Evolutionary conservation across 2,329 filamentous ascomycete species (phyloP), one percentile per base, ranked within the genome.

Genomic region (Paramyrothecium roridum): DNA sequence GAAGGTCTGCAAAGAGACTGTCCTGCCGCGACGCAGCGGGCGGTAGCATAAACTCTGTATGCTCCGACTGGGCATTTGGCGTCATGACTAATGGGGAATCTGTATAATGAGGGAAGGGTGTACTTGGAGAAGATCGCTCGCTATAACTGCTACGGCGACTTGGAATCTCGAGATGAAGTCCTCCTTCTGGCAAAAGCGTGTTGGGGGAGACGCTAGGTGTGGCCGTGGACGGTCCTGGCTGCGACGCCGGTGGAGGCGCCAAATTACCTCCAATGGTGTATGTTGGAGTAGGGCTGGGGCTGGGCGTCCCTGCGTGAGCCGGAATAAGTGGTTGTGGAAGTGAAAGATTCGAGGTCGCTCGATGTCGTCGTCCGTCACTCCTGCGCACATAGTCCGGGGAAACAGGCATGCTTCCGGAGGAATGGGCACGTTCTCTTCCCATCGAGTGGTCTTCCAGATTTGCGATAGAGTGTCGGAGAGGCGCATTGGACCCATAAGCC

Each of bases 31-130:
- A 54, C 11, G 58, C 50, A 17, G 55, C 65, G 22, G 66, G 56
- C 19, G 80, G 80, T 34, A 88, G 69, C 56, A 78, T 77, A 54
- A 88, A 77, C 61, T 85, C 86, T 1, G 82, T 77, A 8, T 76
- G 76, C 13, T 77, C 72, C 33, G 62, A 61, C 8, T 72, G 67
- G 11, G 68, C 67, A 52, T 71, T 67, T 8, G 80, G 77, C 1
- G 76, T 76, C 48, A 80, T 64, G 7, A 70, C 54, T 23, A 73
- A 63, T 1, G 82, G 80, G 1, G 80, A 82, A 58, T 93, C 89
- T 2, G 80, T 79, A 59, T 85, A 90, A 6, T 77, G 71, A 2
- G 90, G 90, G 58, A 95, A 93, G 0, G 89, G 87, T 3, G 83
- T 82, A 4, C 78, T 71, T 1, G 80, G 77, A 2, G 80, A 79